phyloP scores from a whole-genome alignment of 768 basidiomycete species.

The Boletus speciosus region DNA sequence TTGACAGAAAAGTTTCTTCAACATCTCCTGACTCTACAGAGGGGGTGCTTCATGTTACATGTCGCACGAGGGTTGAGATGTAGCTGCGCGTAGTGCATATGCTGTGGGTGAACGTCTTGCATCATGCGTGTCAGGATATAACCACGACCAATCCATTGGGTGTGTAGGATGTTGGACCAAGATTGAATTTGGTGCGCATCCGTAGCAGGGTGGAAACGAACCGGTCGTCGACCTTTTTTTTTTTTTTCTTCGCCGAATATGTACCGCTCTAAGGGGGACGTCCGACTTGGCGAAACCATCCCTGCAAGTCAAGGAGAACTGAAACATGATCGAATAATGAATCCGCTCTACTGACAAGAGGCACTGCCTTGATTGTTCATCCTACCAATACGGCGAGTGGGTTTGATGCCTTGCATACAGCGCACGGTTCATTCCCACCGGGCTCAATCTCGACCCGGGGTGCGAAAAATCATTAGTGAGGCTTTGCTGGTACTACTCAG shows the following conservation, averaged over 20 bases:
- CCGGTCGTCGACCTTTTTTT: background rate
- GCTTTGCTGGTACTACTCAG: slow-evolving; percentile 6
- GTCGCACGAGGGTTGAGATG: background rate
- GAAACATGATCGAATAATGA: background rate
- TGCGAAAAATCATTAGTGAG: background rate
- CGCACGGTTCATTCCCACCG: slow-evolving; percentile 7
- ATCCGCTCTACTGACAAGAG: background rate
- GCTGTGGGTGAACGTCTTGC: background rate
- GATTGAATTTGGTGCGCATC: background rate
- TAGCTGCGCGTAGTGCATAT: background rate
- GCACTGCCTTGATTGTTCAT: background rate
- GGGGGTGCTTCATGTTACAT: background rate
- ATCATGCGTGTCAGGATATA: background rate
- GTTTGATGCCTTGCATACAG: slow-evolving; percentile 13
- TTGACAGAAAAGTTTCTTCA: background rate
- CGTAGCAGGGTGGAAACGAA: background rate
- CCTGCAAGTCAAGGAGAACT: background rate
- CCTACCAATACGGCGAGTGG: background rate
- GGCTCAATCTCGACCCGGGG: background rate
- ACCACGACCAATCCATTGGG: background rate
- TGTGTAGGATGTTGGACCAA: background rate
- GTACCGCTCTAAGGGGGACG: background rate
- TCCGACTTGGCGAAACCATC: background rate
- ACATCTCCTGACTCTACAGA: background rate
- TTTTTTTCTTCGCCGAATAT: background rate